Percentiles rank a stretch among this genome's conserved stretches.
Evolutionary conservation across 768 basidiomycete species (phyloP).

Genomic region (Russula griseocarnosa): DNA sequence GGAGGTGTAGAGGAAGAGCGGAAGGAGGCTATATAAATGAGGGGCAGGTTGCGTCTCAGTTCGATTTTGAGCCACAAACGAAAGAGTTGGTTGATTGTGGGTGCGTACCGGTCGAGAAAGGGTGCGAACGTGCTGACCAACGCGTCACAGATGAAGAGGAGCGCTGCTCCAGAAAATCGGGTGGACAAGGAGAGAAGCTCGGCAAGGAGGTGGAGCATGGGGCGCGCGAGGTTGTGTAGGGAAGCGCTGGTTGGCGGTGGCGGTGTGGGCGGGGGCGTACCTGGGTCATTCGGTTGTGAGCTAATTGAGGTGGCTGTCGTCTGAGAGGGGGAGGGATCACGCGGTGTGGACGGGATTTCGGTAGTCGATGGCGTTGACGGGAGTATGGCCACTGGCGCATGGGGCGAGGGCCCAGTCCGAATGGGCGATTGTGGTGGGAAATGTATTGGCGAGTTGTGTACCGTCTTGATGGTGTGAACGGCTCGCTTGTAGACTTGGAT

Average conservation of each 20-base stretch:
- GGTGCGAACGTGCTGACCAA: slow-evolving; percentile 45
- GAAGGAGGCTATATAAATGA: slow-evolving; percentile 53
- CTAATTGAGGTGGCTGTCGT: slow-evolving; percentile 6
- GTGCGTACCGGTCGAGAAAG: slow-evolving; percentile 56
- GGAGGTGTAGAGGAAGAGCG: slow-evolving; percentile 55
- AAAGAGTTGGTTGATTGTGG: not conserved
- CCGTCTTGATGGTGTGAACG: slow-evolving; percentile 58
- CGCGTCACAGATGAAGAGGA: slow-evolving; percentile 47
- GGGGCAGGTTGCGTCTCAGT: not conserved
- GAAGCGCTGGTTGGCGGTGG: not conserved
- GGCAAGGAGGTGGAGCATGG: slow-evolving; percentile 45
- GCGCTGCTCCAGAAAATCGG: slow-evolving; percentile 46
- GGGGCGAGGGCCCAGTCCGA: not conserved
- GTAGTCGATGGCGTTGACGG: slow-evolving; percentile 1
- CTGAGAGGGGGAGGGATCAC: slow-evolving; percentile 16
- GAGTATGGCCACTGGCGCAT: not conserved
- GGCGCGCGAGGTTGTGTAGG: slow-evolving; percentile 40
- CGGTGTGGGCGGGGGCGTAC: not conserved
- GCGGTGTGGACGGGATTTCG: not conserved
- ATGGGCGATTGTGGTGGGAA: slow-evolving; percentile 5
- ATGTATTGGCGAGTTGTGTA: slow-evolving; percentile 39
- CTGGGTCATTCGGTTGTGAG: not conserved
- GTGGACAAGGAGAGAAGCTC: slow-evolving; percentile 48
- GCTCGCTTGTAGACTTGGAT: slow-evolving; percentile 66
- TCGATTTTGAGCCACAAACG: not conserved